phyloP scores from a whole-genome alignment of 2,329 filamentous ascomycete species.

The Botryotinia narcissicola region DNA sequence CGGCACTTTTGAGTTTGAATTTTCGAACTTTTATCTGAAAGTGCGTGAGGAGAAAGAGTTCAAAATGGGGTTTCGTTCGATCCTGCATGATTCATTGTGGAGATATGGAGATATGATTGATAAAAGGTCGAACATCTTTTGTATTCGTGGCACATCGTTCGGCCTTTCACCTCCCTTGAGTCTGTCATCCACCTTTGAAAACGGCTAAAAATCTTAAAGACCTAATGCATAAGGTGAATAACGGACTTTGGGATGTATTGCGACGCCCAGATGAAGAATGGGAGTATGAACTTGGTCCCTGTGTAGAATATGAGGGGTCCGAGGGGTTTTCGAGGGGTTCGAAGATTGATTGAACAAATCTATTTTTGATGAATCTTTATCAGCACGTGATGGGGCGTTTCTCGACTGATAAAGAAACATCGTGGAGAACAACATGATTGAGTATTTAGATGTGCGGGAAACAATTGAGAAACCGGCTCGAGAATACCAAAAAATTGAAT shows the following conservation, averaged over 20 bases:
- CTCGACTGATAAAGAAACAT: neutral
- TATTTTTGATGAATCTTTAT: neutral
- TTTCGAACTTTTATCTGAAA: conserved; percentile 2
- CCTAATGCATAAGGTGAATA: neutral
- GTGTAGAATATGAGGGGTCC: neutral
- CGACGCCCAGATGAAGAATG: neutral
- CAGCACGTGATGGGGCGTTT: conserved; percentile 17
- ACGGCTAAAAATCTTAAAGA: neutral
- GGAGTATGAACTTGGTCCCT: neutral
- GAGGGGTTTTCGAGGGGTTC: conserved; percentile 3
- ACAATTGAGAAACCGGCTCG: too few species aligned
- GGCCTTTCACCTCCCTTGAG: neutral
- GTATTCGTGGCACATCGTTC: conserved; percentile 13
- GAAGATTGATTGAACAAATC: neutral
- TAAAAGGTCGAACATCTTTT: conserved; percentile 9
- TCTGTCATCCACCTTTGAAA: neutral
- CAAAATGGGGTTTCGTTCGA: conserved; percentile 13
- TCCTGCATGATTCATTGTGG: conserved; percentile 14
- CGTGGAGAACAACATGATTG: neutral
- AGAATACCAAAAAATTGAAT: neutral
- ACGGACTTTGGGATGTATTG: neutral
- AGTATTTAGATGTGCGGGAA: neutral
- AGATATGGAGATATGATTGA: conserved; percentile 12
- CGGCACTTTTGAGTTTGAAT: conserved; percentile 2
- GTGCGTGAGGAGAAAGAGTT: neutral